Evolutionary conservation across 768 basidiomycete genomes (phyloP).

Genomic region (Candolleomyces eurysporus): DNA sequence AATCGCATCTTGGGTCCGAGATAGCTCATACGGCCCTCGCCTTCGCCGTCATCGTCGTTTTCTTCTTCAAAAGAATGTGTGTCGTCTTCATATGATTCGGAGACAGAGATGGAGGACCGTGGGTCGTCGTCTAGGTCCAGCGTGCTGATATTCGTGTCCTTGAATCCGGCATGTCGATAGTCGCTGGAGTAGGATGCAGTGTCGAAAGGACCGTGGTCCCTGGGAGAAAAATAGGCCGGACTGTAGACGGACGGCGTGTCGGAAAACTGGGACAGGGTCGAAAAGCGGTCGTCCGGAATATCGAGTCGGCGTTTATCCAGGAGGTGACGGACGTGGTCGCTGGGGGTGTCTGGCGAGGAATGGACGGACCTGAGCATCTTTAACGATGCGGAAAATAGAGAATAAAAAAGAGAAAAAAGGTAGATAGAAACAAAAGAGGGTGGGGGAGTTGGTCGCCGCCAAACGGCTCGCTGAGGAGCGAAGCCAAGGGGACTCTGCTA

Average conservation of each 20-base stretch:
- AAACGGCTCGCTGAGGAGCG: neutral
- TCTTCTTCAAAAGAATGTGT: slow-evolving; percentile 32
- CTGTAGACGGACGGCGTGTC: slow-evolving; percentile 75
- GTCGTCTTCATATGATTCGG: slow-evolving; percentile 21
- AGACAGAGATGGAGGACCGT: slow-evolving; percentile 31
- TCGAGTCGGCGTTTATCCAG: slow-evolving; percentile 58
- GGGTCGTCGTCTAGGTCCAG: slow-evolving; percentile 58
- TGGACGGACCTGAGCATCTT: slow-evolving; percentile 42
- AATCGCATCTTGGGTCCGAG: slow-evolving; percentile 84
- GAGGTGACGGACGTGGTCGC: slow-evolving; percentile 48
- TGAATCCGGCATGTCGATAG: slow-evolving; percentile 30
- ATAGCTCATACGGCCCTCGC: slow-evolving; percentile 58
- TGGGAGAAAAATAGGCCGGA: slow-evolving; percentile 56
- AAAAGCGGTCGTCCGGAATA: slow-evolving; percentile 42
- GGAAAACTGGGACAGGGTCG: slow-evolving; percentile 55
- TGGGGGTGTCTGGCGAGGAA: slow-evolving; percentile 36
- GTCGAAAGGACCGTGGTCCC: slow-evolving; percentile 28
- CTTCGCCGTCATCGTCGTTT: slow-evolving; percentile 40
- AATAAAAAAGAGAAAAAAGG: slow-evolving; percentile 13
- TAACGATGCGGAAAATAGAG: slow-evolving; percentile 8
- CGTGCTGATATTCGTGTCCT: slow-evolving; percentile 49
- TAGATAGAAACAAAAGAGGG: slow-evolving; percentile 6
- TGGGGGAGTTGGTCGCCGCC: slow-evolving; percentile 5
- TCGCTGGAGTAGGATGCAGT: slow-evolving; percentile 14
- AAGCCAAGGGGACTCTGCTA: neutral